Evolutionary conservation across 257 asterid genomes (phyloP).

Genomic region (Solanum microdontum): DNA sequence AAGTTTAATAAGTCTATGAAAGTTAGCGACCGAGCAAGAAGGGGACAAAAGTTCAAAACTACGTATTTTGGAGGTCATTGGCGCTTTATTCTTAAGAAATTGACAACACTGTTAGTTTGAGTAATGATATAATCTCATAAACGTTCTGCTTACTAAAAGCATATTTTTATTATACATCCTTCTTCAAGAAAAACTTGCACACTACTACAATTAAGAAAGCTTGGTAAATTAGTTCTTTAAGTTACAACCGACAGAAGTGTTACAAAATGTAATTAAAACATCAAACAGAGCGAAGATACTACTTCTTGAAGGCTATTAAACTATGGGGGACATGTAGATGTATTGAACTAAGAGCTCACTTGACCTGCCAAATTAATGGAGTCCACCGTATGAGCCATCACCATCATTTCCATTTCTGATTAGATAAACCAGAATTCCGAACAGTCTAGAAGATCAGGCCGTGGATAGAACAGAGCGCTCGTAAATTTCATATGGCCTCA

Average conservation of each 20-base stretch:
- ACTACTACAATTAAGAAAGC: neutral
- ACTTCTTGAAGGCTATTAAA: neutral
- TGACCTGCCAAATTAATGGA: neutral
- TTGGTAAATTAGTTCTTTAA: neutral
- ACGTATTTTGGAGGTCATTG: accelerated
- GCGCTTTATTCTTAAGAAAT: neutral
- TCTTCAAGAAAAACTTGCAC: neutral
- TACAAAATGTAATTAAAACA: neutral
- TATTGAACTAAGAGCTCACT: neutral
- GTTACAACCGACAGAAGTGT: neutral
- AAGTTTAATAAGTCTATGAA: neutral
- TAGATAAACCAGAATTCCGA: neutral
- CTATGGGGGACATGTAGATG: neutral
- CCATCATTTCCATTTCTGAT: neutral
- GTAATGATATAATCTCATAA: neutral
- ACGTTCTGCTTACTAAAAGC: neutral
- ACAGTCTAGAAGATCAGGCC: slow-evolving; percentile 18
- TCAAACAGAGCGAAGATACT: neutral
- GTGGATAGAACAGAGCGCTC: slow-evolving; percentile 44
- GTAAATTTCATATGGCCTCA: slow-evolving; percentile 40
- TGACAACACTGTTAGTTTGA: neutral
- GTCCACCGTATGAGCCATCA: neutral
- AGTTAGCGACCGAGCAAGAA: neutral
- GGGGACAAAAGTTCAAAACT: neutral
- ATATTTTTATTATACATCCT: neutral